phyloP scores from a whole-genome alignment of 352 stramenopile genomes.

The Globisporangium polare region DNA sequence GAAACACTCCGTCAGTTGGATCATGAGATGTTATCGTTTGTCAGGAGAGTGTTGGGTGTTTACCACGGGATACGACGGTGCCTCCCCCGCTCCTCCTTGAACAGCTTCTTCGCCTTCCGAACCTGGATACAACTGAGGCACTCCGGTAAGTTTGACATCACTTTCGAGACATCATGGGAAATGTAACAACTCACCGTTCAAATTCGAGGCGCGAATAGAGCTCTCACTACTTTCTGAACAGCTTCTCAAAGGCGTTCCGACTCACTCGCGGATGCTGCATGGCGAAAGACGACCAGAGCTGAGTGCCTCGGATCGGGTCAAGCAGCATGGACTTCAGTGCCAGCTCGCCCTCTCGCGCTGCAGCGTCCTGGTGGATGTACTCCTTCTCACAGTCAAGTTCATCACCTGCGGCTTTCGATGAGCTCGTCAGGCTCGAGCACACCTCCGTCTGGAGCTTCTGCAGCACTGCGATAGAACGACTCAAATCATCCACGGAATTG shows the following conservation, averaged over 20 bases:
- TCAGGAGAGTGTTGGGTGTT: too few relatives aligned
- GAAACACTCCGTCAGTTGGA: too few relatives aligned
- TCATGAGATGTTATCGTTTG: too few relatives aligned
- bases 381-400: slow-evolving; percentile 19
- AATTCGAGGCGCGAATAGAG: background rate
- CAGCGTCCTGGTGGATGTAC: slow-evolving; percentile 28
- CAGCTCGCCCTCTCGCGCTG: slow-evolving; percentile 31
- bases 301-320: slow-evolving; percentile 20
- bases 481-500: slow-evolving; percentile 19
- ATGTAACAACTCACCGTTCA: background rate
- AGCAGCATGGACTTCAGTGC: slow-evolving; percentile 33
- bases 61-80: too few relatives aligned
- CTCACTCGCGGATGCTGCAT: slow-evolving; percentile 25
- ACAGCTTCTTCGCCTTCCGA: background rate
- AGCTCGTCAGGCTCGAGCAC: background rate
- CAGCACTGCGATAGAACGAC: slow-evolving; percentile 22
- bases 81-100: too few relatives aligned
- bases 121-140: background rate
- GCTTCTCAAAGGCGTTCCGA: slow-evolving; percentile 29
- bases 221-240: slow-evolving; percentile 11
- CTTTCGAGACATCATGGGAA: background rate
- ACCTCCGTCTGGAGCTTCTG: slow-evolving; percentile 22
- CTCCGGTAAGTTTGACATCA: background rate
- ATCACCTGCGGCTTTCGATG: background rate
- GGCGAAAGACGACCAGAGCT: slow-evolving; percentile 31